Base-by-base conservation (phyloP, 2,329 filamentous ascomycete genomes). In the Fusarium solani-melongenae region DNA sequence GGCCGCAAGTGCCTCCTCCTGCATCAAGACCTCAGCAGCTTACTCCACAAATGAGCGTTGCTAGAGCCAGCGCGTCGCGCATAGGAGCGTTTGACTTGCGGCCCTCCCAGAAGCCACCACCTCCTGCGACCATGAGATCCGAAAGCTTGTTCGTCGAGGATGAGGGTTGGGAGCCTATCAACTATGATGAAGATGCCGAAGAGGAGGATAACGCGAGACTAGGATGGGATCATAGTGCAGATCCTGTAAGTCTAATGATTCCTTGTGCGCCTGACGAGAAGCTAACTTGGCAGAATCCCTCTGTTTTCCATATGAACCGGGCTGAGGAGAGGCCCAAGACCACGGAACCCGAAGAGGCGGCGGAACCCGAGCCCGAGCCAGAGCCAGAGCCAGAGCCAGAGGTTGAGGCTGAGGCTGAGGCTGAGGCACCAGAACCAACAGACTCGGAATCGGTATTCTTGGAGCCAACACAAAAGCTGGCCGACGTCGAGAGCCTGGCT, bases 141-240 rank as follows among this genome's bases (percentile, higher is more conserved):
- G 90, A 94, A 62, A 91, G 91, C 59, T 84, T 95, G 6, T 95
- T 95, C 76, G 87, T 95, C n/a, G 91, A 94, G 33, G 92, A 94
- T 27, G 92, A 94, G 70, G 86, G 88, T 51, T 96, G 93, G 93
- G 92, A 94, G 72, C 93, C 93, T 2, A 86, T 92, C 2, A 88
- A 80, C 53, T 83, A 88, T 31, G 86, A 87, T 5, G 91, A 89
- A 24, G 90, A 92, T 33, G 88, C 90, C 8, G 91, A 92, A 33
- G 89, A 91, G 62, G 88, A 92, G 34, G 89, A 91, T 62, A 88
- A 91, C 71, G 90, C 91, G 58, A 90, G 91, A 75, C 83, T 95
- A 51, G 92, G 91, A 39, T 96, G 93, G 93, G 92, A 95, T 81
- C 88, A 91, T 60, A 92, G 89, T 77, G 89, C 88, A 39, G 88